Evolutionary conservation across 225 moss, liverwort and hornwort species (phyloP), one percentile per base, ranked within the genome.

Genomic region (Rhytidiadelphus loreus): DNA sequence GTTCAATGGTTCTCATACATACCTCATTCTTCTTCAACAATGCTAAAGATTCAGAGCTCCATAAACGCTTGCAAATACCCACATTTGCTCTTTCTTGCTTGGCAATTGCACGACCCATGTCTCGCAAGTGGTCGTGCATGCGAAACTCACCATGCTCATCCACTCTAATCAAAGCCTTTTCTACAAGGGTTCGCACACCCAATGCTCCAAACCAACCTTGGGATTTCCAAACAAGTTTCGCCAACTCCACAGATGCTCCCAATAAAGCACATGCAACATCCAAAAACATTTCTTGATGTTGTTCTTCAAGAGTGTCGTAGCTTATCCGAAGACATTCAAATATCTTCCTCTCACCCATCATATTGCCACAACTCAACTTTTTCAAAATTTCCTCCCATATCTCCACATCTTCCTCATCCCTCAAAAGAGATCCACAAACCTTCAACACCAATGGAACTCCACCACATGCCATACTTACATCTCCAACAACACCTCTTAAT

Each of bases 141-240:
- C 17, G 0, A 16, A 44, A 29, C 2, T 0, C 0, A 16, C 44
- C 44, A 9, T 0, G 0, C 6, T 14, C 13, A 39, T 41, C 43
- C 5, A 71, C 43, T 41, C 15, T 43, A 71, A 71, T 43, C 25
- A 71, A 71, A 0, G 70, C 70, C 16, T 26, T 71, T 3, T 71
- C 43, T 0, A 71, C 26, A 71, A 71, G 70, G 26, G 0, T 71
- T 0, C 26, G 41, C 0, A 71, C 16, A 5, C 70, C 41, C 9
- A 0, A 3, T 5, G 8, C 3, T 26, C 0, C 9, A 71, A 1
- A 43, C 70, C 41, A 71, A 43, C 43, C 70, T 71, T 71, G 70
- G 3, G 15, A 41, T 41, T 5, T 71, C 70, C 41, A 71, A 43
- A 71, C 16, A 71, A 71, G 8, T 43, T 71, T 71, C 26, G 41